Conservation (phyloP, 257 asterid species). For the Oldenlandia corymbosa region DNA sequence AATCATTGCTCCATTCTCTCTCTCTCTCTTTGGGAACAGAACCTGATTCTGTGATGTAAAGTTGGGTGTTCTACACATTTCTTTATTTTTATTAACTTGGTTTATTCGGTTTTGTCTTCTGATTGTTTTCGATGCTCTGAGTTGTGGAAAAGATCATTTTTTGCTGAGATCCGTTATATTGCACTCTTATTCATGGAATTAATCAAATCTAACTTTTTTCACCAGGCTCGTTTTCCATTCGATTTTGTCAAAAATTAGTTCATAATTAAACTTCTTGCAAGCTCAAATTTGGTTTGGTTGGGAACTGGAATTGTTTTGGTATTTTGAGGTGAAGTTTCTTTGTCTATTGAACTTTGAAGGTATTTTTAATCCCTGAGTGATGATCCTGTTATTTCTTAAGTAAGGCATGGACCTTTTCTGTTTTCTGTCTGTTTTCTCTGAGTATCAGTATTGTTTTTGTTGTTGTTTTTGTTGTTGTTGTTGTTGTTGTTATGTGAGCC, state of each 20-base stretch:
- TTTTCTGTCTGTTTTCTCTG: too few species aligned
- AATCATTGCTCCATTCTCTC: background rate
- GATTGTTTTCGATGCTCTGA: background rate
- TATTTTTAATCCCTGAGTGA: background rate
- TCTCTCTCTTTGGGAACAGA: constrained; percentile 15
- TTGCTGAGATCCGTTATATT: too few species aligned
- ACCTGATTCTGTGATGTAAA: constrained; percentile 14
- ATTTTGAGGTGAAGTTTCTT: background rate
- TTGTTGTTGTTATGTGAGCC: too few species aligned
- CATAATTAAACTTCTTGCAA: too few species aligned
- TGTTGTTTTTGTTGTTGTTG: background rate
- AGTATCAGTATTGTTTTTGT: too few species aligned
- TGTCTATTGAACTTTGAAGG: background rate
- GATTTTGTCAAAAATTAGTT: too few species aligned
- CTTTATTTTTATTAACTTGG: background rate
- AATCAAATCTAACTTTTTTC: too few species aligned
- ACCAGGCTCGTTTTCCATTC: too few species aligned
- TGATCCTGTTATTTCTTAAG: background rate
- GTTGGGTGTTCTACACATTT: background rate
- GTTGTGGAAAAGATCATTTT: background rate
- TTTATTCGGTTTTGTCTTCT: constrained; percentile 1
- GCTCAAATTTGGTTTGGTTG: background rate
- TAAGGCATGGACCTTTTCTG: background rate
- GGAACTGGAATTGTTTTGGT: background rate
- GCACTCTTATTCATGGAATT: too few species aligned